Base-by-base conservation (phyloP, 1,284 basidiomycete genomes). In the Microbotryum saponariae region DNA sequence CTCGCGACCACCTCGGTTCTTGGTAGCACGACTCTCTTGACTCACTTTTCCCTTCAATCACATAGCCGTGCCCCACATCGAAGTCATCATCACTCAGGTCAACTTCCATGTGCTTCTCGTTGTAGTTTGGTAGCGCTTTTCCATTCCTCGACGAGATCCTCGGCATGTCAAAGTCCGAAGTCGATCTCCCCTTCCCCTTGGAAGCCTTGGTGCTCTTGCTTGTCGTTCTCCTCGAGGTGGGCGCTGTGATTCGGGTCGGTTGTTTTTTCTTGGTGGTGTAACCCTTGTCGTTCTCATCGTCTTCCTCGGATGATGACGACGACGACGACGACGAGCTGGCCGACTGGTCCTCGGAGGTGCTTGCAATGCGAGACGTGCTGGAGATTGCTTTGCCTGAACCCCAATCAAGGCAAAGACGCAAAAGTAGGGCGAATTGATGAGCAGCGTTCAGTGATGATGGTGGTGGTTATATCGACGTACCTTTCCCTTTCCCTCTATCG, bases 401-500 rank as follows among this genome's bases (percentile, higher is more conserved):
- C 10, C n/a, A 23, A 27, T 56, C 42, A 21, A 16, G 48, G n/a
- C 9, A 14, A 25, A 21, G 44, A 47, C 16, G 20, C 6, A 16
- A 16, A 51, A 44, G 6, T 42, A 31, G 7, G 37, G 37, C 12
- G 37, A 42, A 10, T 42, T 42, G 14, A 42, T 16, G 37, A 31
- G 37, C 37, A 42, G 37, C 37, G 37, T 42, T 18, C 14, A 42
- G 5, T 42, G 37, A 10, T 31, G 7, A 8, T 31, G 31, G 31
- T 16, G 16, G 16, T 42, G 37, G 37, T 37, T 9, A 12, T 50
- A 8, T 14, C 48, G n/a, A 21, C 48, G 10, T 9, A 21, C 67
- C 66, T 59, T 69, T 71, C 42, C 67, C 66, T 59, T 69, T 71
- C 42, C 66, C 66, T 53, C 66, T 69, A 14, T 56, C 59, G 23